Percentiles rank a stretch among this genome's conserved stretches.
Conservation (phyloP, 1,284 basidiomycete species). For the Polyporus tsugae region DNA sequence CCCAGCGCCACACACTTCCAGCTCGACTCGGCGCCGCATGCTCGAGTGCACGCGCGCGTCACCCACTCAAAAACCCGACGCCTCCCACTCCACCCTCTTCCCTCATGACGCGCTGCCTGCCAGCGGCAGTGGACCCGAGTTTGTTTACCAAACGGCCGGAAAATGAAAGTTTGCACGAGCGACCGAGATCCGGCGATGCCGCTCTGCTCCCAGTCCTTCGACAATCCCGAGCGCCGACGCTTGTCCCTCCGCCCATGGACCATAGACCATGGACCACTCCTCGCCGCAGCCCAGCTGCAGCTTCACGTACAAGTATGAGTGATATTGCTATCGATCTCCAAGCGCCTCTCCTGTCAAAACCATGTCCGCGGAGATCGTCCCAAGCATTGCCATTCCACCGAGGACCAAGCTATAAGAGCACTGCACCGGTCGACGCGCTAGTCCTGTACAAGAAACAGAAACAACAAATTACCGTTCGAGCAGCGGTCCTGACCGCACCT, state of each 20-base stretch:
- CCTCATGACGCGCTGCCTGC: no score
- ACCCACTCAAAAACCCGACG: not conserved
- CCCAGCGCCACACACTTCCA: not conserved
- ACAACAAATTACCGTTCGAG: not conserved
- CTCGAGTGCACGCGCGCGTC: not conserved
- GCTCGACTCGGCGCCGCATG: no score
- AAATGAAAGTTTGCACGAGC: not conserved
- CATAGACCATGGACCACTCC: no score
- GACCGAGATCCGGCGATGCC: conserved; percentile 1
- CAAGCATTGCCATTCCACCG: not conserved
- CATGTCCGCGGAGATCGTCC: conserved; percentile 7
- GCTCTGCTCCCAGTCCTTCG: not conserved
- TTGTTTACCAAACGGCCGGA: not conserved
- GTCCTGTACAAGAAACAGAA: not conserved
- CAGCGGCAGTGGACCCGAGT: not conserved
- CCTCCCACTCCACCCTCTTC: not conserved
- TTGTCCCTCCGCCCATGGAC: no score
- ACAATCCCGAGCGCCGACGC: not conserved
- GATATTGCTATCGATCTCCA: not conserved
- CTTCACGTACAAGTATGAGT: not conserved
- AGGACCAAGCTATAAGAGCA: not conserved
- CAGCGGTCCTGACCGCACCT: not conserved
- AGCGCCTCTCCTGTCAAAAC: not conserved
- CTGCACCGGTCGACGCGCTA: not conserved
- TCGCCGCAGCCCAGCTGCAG: conserved; percentile 1